Conservation (phyloP, 148 eudicot species). For the Polygonum maritimum region DNA sequence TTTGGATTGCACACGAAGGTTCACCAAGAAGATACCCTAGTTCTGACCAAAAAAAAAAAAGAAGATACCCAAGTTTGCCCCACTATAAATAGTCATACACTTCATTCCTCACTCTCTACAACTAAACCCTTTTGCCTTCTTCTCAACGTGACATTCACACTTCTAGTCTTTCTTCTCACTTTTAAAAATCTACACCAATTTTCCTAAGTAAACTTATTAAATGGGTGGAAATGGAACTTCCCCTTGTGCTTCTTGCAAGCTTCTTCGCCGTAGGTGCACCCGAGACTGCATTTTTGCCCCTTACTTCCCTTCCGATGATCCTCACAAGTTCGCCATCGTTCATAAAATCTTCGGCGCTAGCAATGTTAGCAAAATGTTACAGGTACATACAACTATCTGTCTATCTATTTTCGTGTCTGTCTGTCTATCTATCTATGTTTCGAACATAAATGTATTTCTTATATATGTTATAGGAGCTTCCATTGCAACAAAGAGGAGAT, state of each 20-base stretch:
- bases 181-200: background rate
- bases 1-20: slow-evolving; percentile 2
- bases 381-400: slow-evolving; percentile 7
- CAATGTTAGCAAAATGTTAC: slow-evolving; percentile 18
- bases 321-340: slow-evolving; percentile 16
- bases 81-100: slow-evolving; percentile 1
- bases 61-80: background rate
- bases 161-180: background rate
- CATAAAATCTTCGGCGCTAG: slow-evolving; percentile 26
- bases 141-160: background rate
- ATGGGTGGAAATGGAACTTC: slow-evolving; percentile 10
- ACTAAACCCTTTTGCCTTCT: background rate
- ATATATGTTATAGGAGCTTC: slow-evolving; percentile 47
- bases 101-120: background rate
- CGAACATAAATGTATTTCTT: background rate
- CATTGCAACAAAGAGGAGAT: slow-evolving; percentile 67
- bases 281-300: slow-evolving; percentile 26
- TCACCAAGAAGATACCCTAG: background rate
- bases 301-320: slow-evolving; percentile 20
- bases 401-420: background rate
- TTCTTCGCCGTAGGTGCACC: slow-evolving; percentile 20
- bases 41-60: too few relatives aligned
- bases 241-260: slow-evolving; percentile 26
- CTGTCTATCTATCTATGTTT: background rate
- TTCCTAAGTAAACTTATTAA: background rate